Conservation (phyloP, 768 basidiomycete genomes). For the Obba rivulosa region DNA sequence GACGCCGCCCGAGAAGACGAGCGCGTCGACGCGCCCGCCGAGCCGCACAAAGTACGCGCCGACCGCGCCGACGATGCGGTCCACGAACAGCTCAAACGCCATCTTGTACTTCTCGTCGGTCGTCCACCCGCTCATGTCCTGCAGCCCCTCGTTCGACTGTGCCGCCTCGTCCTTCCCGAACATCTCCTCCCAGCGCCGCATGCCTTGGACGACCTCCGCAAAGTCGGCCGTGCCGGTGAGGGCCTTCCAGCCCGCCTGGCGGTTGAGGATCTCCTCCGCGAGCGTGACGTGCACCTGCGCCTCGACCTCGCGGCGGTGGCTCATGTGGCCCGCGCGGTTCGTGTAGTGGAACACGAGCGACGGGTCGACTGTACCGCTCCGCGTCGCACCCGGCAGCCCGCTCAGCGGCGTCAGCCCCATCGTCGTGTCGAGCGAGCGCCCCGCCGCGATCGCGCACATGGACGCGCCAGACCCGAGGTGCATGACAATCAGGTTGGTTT, state of each 20-base stretch:
- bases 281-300: conserved; percentile 52
- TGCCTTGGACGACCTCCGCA: conserved; percentile 46
- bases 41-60: conserved; percentile 77
- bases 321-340: conserved; percentile 40
- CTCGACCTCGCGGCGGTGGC: conserved; percentile 42
- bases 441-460: conserved; percentile 67
- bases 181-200: conserved; percentile 4
- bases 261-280: conserved; percentile 73
- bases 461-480: conserved; percentile 93
- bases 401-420: conserved; percentile 93
- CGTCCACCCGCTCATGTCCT: conserved; percentile 6
- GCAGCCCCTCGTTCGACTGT: background rate
- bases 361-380: conserved; percentile 80
- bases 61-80: conserved; percentile 67
- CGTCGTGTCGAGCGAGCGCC: conserved; percentile 75
- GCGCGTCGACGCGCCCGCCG: conserved; percentile 59
- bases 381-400: conserved; percentile 85
- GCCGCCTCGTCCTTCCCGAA: background rate
- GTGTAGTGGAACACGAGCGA: conserved; percentile 80
- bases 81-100: conserved; percentile 76
- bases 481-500: conserved; percentile 72
- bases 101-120: conserved; percentile 40
- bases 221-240: conserved; percentile 83
- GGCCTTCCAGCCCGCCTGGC: conserved; percentile 72
- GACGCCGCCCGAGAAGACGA: conserved; percentile 87